Conservation (phyloP, 306 rosid genomes). For the Oxytropis ochrocephala region DNA sequence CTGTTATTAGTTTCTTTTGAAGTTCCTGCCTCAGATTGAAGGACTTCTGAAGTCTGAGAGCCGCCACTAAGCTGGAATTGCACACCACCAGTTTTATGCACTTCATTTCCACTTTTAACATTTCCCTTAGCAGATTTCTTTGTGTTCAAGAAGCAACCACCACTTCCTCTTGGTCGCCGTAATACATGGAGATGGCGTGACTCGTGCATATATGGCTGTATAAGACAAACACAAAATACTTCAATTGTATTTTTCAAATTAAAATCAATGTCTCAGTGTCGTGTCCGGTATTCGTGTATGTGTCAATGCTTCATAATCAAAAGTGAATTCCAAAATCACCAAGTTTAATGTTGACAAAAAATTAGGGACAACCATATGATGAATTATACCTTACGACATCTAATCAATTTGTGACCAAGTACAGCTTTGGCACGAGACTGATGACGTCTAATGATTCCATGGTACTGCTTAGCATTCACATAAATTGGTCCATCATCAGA, state of each 20-base stretch:
- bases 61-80: constrained; percentile 39
- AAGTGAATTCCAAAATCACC: too few species aligned
- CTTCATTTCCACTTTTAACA: constrained; percentile 27
- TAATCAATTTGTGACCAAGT: constrained; percentile 43
- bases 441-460: too few species aligned
- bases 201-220: too few species aligned
- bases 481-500: constrained; percentile 86
- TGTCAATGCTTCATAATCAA: too few species aligned
- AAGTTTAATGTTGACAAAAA: too few species aligned
- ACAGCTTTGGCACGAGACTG: constrained; percentile 88
- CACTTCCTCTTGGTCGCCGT: constrained; percentile 91
- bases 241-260: too few species aligned
- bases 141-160: constrained; percentile 89
- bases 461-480: constrained; percentile 95
- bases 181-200: too few species aligned
- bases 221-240: too few species aligned
- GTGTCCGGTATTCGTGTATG: too few species aligned
- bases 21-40: constrained; percentile 68
- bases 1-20: constrained; percentile 57
- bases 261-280: too few species aligned
- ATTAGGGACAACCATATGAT: neutral
- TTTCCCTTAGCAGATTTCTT: constrained; percentile 26
- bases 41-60: constrained; percentile 60
- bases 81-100: constrained; percentile 23
- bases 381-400: constrained; percentile 59